Evolutionary conservation across 2,329 filamentous ascomycete species (phyloP), one percentile per base, ranked within the genome.

Genomic region (Seiridium unicorne): DNA sequence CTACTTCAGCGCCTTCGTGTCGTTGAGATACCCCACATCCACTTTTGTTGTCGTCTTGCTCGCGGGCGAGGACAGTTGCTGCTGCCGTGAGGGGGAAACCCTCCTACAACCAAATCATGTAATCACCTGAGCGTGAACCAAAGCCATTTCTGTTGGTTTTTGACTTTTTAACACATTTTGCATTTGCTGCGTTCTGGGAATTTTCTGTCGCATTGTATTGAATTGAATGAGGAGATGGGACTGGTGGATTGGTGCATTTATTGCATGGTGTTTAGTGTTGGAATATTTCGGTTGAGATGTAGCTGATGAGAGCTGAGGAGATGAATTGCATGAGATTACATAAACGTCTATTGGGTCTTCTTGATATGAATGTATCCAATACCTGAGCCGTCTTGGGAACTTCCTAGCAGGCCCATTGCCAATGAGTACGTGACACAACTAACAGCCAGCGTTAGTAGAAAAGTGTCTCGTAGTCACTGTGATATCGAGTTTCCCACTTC

Each of bases 11-110:
- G 46, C 55, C 55, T 51, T 58, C 46, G 46, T 51, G 55, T 46
- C 32, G 57, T 59, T 54, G 57, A 51, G 57, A 59, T 59, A 54
- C 47, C 47, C 57, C 57, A 38, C n/a, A 31, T 36, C 26, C 53
- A 26, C 31, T 49, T 35, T 40, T 51, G 26, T 53, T 59, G 38
- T 59, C 54, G 57, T 59, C 54, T 18, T 44, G 47, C 48, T 59
- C 38, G 57, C 57, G 38, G 36, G 57, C 36, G 57, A 54, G 57
- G 57, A 53, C 47, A 44, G 55, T 55, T 55, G n/a, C 9, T 8
- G 18, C 26, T 51, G 32, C 49, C 34, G 11, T 51, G 5, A 32
- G 10, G 18, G 18, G 34, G 18, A 31, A 51, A 51, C n/a, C 46
- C 7, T 18, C 46, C 46, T 48, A n/a, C 8, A 18, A 48, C n/a